Evolutionary conservation across 805 yeast species (phyloP).

Genomic region (Limtongia smithiae): DNA sequence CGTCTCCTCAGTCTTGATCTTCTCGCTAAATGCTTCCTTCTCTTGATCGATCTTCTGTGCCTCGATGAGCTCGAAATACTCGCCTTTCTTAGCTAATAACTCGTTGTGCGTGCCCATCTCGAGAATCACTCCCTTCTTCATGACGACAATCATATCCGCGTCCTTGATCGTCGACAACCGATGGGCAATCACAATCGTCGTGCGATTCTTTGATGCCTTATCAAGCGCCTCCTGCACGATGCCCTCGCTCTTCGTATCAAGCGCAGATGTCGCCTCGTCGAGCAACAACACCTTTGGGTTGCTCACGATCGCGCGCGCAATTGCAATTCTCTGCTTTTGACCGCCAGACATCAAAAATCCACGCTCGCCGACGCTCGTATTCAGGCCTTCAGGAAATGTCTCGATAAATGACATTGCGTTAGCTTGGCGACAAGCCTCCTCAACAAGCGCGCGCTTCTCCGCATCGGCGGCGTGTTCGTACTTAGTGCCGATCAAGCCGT

Average conservation of each 20-base stretch:
- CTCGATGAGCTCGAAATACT: conserved; percentile 32
- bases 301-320: conserved; percentile 56
- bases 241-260: conserved; percentile 60
- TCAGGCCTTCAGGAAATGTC: conserved; percentile 51
- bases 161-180: conserved; percentile 49
- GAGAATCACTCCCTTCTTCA: conserved; percentile 45
- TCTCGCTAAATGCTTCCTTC: conserved; percentile 8
- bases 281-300: conserved; percentile 55
- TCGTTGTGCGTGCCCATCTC: conserved; percentile 39
- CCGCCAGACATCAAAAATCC: conserved; percentile 65
- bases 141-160: conserved; percentile 48
- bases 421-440: conserved; percentile 48
- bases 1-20: not conserved
- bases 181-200: conserved; percentile 53
- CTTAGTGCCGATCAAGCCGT: conserved; percentile 51
- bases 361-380: conserved; percentile 49
- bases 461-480: conserved; percentile 38
- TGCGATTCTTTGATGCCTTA: conserved; percentile 34
- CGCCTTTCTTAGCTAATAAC: conserved; percentile 30
- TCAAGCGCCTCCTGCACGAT: conserved; percentile 52
- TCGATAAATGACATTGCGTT: conserved; percentile 50
- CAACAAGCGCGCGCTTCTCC: conserved; percentile 39
- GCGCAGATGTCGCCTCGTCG: conserved; percentile 66
- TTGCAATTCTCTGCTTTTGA: conserved; percentile 58
- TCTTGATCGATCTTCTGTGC: conserved; percentile 31